Evolutionary conservation across 2,329 filamentous ascomycete species (phyloP), one percentile per base, ranked within the genome.

Genomic region (Aureobasidium sp.): DNA sequence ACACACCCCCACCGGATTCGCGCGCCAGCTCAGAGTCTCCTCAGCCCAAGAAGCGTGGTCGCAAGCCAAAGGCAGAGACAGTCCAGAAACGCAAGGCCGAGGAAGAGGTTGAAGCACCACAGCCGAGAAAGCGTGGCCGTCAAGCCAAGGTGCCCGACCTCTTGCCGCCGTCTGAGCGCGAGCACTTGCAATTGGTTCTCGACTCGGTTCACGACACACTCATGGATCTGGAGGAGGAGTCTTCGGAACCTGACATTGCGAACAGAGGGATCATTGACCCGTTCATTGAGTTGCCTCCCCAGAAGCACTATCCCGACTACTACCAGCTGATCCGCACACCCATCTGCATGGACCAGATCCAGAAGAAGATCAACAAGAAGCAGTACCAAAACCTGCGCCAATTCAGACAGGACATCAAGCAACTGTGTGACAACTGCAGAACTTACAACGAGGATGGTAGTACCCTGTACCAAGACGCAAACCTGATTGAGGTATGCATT

Each of bases 361-460:
- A 90, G 71, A 89, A 88, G 71, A 93, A 90, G 79, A 96, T 99
- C 77, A 96, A 96, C 78, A 93, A 90, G 74, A 90, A 95, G 70
- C 90, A 96, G 70, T 99, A 99, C 74, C 84, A 84, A 67, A 88
- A 83, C 69, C 75, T 96, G 63, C 85, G 83, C 70, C 89, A 92
- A 67, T 84, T 99, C 80, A 83, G 85, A 60, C 84, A 83, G 66
- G 95, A 99, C 70, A 86, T 99, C 64, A 84, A 85, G 54, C 77
- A 93, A 64, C 83, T 99, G 74, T 94, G 92, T 73, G 85, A 82
- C 71, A 99, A 99, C 74, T 96, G 93, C 65, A 84, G 90, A 72
- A 94, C 89, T 2, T 99, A 95, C 79, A 99, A 99, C 69, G 95
- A 99, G 74, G 94, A 97, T 70, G 89, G 87, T 61, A 96, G 92